Conservation (phyloP, 192 early-diverging fungal genomes). For the Backusella australiensis region DNA sequence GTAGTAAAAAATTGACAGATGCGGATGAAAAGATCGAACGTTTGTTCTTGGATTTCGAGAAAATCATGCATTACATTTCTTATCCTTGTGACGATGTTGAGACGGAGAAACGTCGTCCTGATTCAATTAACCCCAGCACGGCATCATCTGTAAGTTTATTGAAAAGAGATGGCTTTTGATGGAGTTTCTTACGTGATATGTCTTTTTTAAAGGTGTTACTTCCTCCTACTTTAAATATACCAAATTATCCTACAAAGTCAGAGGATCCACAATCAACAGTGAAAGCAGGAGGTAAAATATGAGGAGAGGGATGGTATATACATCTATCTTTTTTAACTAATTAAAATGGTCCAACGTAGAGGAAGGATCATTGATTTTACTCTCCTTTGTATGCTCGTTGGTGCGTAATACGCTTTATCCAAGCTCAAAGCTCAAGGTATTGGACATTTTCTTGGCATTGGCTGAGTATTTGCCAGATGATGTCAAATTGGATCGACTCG, state of each 20-base stretch:
- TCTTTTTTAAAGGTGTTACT: neutral
- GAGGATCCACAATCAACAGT: neutral
- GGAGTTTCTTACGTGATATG: too few species aligned
- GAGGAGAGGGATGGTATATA: neutral
- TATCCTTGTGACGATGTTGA: slow-evolving; percentile 24
- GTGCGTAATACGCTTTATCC: slow-evolving; percentile 72
- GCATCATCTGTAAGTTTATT: slow-evolving; percentile 21
- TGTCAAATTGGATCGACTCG: slow-evolving; percentile 68
- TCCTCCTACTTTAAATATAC: slow-evolving; percentile 35
- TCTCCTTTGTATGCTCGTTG: slow-evolving; percentile 63
- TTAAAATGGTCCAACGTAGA: slow-evolving; percentile 23
- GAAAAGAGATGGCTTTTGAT: neutral
- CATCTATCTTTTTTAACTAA: too few species aligned
- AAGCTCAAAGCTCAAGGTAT: slow-evolving; percentile 63
- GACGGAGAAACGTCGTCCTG: neutral
- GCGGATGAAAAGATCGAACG: slow-evolving; percentile 78
- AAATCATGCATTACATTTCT: slow-evolving; percentile 59
- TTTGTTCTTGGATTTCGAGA: slow-evolving; percentile 73
- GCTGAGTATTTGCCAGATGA: slow-evolving; percentile 66
- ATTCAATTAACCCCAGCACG: slow-evolving; percentile 21
- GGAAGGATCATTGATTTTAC: slow-evolving; percentile 69
- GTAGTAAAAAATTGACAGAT: slow-evolving; percentile 32
- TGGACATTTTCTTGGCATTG: slow-evolving; percentile 74
- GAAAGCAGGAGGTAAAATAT: slow-evolving; percentile 14
- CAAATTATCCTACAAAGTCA: slow-evolving; percentile 16